Evolutionary conservation across 164 flowering plant species (phyloP).

Genomic region (Taxillus chinensis): DNA sequence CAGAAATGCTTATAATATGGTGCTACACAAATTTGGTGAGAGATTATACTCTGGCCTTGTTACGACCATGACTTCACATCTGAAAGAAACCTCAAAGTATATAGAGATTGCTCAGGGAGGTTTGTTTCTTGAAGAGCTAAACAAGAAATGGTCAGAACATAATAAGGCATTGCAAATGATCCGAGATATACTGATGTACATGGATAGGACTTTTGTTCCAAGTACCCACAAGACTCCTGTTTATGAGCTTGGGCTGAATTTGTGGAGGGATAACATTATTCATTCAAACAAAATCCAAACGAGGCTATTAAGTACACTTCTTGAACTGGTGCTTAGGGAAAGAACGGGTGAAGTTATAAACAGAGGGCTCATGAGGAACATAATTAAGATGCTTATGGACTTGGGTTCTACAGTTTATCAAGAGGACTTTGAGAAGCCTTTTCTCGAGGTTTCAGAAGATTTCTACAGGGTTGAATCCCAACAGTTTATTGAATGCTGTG

Average conservation of each 20-base stretch:
- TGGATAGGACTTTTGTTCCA: constrained; percentile 86
- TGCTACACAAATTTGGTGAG: constrained; percentile 88
- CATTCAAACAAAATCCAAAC: constrained; percentile 61
- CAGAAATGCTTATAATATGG: constrained; percentile 98
- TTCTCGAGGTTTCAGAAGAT: constrained; percentile 64
- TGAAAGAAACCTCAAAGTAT: constrained; percentile 59
- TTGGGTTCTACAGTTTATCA: constrained; percentile 69
- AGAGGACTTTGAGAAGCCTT: constrained; percentile 72
- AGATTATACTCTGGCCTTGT: constrained; percentile 84
- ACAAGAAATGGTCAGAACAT: constrained; percentile 81
- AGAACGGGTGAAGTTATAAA: constrained; percentile 76
- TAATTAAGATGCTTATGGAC: constrained; percentile 79
- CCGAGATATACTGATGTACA: constrained; percentile 90
- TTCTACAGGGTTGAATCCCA: constrained; percentile 73
- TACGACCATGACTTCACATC: constrained; percentile 64
- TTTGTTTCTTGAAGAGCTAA: constrained; percentile 75
- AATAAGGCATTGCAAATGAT: constrained; percentile 83
- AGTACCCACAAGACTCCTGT: constrained; percentile 73
- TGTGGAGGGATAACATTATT: constrained; percentile 76
- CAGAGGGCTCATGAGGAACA: constrained; percentile 71
- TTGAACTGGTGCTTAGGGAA: constrained; percentile 61
- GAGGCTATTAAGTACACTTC: constrained; percentile 58
- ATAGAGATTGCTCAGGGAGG: constrained; percentile 76
- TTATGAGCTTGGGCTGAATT: constrained; percentile 73
- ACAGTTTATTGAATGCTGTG: constrained; percentile 70